A percentile compares a stretch with the other conserved stretches of the same genome.
Evolutionary conservation across 2,329 filamentous ascomycete genomes (phyloP).

Genomic region (Zarea fungicola): DNA sequence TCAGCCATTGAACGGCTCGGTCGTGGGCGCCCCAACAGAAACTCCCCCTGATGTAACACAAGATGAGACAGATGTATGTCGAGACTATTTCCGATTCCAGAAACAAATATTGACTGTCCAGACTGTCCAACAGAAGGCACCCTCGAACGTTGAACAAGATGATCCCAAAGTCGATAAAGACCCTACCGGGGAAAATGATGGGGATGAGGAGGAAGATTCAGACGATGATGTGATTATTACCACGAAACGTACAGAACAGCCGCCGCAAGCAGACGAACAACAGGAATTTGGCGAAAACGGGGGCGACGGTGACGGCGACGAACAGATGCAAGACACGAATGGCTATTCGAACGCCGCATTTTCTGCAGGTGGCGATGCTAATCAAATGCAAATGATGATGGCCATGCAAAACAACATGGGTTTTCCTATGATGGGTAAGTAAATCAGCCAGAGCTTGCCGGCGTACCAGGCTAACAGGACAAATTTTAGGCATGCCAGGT

Average conservation of each 20-base stretch:
- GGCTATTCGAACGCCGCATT: slow-evolving; percentile 53
- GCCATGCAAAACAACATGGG: slow-evolving; percentile 66
- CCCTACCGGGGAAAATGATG: slow-evolving; percentile 13
- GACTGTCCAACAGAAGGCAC: slow-evolving; percentile 11
- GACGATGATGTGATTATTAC: slow-evolving; percentile 14
- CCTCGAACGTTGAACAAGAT: slow-evolving; percentile 5
- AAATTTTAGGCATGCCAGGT: slow-evolving; percentile 61
- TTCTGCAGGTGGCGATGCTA: slow-evolving; percentile 59
- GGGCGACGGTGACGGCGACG: slow-evolving; percentile 27
- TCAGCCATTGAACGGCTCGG: not conserved
- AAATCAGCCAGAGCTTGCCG: not conserved
- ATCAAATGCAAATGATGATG: slow-evolving; percentile 78
- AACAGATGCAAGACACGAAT: slow-evolving; percentile 28
- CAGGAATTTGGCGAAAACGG: slow-evolving; percentile 23
- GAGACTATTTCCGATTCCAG: not conserved
- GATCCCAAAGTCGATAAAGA: slow-evolving; percentile 10
- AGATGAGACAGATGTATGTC: slow-evolving; percentile 6
- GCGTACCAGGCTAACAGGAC: not conserved
- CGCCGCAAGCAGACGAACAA: slow-evolving; percentile 19
- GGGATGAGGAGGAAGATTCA: slow-evolving; percentile 16
- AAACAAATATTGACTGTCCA: not conserved
- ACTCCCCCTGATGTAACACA: slow-evolving; percentile 9
- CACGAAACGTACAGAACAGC: slow-evolving; percentile 18
- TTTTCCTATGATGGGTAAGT: slow-evolving; percentile 84
- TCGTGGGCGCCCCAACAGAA: slow-evolving; percentile 4